Evolutionary conservation across 495 filamentous ascomycete species (phyloP), one percentile per base, ranked within the genome.

Genomic region (Trichoderma reesei): DNA sequence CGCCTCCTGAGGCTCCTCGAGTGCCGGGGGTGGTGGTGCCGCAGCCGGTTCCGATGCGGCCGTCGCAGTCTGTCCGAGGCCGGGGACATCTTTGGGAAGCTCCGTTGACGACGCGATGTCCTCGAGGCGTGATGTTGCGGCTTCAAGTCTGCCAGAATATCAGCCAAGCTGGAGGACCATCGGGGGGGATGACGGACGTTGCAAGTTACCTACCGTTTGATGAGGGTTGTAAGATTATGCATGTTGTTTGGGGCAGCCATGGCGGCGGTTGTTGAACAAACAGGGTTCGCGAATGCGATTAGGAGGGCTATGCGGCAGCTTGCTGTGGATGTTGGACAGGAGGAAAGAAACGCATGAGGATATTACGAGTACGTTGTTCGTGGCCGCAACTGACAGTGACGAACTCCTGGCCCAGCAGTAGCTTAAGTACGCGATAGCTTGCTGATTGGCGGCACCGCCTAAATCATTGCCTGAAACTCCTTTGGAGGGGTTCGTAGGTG

Each of bases 141-240:
- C 94, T 82, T 99, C 94, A 67, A 99, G 89, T 79, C 94, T 99
- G 74, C n/a, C n/a, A 61, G 48, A 51, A 44, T 59, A 48, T 70
- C 54, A 60, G 51, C 44, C 11, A 46, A 16, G 42, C 7, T 34
- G 20, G 51, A 11, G 10, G 51, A 10, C 6, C 13, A 4, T 5
- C 9, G 11, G 51, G 9, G 9, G 18, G 26, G 26, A 26, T 26
- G 11, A 18, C 3, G 51, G 18, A 14, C 6, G n/a, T 7, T n/a
- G n/a, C 8, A 60, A 20, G 69, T 26, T 26, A 26, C 26, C 26
- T 83, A 98, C 94, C 94, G 86, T 84, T 98, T 98, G 82, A 98
- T 96, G 68, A 98, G 83, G 63, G 94, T 98, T 51, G 91, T 94
- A 65, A 98, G 78, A 73, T 97, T 97, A 80, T 98, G 87, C 90